phyloP scores from a whole-genome alignment of 352 stramenopile species.

The Phytophthora pistaciae region DNA sequence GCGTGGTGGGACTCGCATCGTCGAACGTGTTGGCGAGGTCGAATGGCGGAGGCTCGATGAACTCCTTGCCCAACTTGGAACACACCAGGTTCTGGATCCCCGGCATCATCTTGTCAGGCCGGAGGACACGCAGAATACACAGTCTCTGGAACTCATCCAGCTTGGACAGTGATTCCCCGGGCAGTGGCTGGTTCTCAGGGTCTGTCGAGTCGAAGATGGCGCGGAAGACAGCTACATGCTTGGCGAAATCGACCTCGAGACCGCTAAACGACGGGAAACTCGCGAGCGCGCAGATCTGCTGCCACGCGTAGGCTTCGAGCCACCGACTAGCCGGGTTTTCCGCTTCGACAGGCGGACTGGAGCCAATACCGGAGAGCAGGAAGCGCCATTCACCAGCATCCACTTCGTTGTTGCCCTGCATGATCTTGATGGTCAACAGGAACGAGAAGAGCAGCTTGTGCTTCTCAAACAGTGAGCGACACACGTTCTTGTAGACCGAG shows the following conservation, averaged over 20 bases:
- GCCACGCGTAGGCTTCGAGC: constrained; percentile 82
- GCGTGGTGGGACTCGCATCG: constrained; percentile 89
- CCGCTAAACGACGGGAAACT: constrained; percentile 41
- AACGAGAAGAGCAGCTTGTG: constrained; percentile 96
- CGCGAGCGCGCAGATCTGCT: constrained; percentile 53
- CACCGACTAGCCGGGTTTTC: constrained; percentile 46
- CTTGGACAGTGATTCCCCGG: constrained; percentile 60
- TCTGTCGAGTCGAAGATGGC: constrained; percentile 88
- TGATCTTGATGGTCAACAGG: constrained; percentile 90
- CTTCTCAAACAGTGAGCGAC: constrained; percentile 93
- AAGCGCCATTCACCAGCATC: constrained; percentile 92
- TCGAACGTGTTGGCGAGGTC: constrained; percentile 94
- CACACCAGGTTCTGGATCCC: constrained; percentile 93
- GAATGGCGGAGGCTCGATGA: constrained; percentile 93
- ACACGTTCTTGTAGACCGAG: constrained; percentile 96
- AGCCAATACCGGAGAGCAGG: constrained; percentile 85
- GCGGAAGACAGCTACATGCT: constrained; percentile 58
- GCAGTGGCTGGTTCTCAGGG: constrained; percentile 83
- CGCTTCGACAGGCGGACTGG: constrained; percentile 22
- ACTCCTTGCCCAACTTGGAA: constrained; percentile 87
- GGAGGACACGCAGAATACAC: constrained; percentile 81
- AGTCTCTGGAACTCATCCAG: constrained; percentile 87
- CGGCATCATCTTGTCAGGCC: constrained; percentile 90
- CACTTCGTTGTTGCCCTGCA: constrained; percentile 85
- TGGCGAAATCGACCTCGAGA: constrained; percentile 48